Percentiles rank a stretch among this genome's conserved stretches.
phyloP scores from a whole-genome alignment of 2,329 filamentous ascomycete genomes.

The Scopulariopsis brevicaulis region DNA sequence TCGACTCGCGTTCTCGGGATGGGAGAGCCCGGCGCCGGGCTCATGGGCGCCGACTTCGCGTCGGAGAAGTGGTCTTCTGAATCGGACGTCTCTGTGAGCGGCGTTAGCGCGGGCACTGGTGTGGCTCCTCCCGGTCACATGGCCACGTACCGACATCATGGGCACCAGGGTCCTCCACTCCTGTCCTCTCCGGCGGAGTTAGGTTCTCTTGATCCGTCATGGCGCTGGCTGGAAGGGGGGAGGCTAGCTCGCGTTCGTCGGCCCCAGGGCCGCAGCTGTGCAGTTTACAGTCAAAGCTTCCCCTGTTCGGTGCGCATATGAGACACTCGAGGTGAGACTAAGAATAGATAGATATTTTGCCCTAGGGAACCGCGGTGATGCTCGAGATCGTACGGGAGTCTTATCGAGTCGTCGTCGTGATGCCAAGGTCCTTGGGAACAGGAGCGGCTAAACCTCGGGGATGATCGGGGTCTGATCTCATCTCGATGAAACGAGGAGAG shows the following conservation, averaged over 20 bases:
- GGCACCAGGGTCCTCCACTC: constrained; percentile 40
- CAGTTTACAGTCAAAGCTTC: neutral
- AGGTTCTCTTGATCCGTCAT: constrained; percentile 2
- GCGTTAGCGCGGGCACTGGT: constrained; percentile 11
- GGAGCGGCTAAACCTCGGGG: too few relatives aligned
- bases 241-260: neutral
- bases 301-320: neutral
- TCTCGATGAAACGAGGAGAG: too few relatives aligned
- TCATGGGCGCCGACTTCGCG: constrained; percentile 41
- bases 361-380: neutral
- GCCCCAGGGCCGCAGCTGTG: neutral
- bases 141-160: constrained; percentile 40
- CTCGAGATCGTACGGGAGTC: neutral
- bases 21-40: constrained; percentile 31
- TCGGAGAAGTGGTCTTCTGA: constrained; percentile 62
- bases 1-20: constrained; percentile 49
- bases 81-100: constrained; percentile 38
- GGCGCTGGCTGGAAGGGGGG: neutral
- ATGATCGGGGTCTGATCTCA: too few relatives aligned
- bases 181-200: constrained; percentile 2
- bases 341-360: neutral
- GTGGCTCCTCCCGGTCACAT: constrained; percentile 4
- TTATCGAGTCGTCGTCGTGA: neutral
- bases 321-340: neutral
- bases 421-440: neutral